phyloP scores from a whole-genome alignment of 345 rosid species.

The rapeseed (Brassica napus) region DNA sequence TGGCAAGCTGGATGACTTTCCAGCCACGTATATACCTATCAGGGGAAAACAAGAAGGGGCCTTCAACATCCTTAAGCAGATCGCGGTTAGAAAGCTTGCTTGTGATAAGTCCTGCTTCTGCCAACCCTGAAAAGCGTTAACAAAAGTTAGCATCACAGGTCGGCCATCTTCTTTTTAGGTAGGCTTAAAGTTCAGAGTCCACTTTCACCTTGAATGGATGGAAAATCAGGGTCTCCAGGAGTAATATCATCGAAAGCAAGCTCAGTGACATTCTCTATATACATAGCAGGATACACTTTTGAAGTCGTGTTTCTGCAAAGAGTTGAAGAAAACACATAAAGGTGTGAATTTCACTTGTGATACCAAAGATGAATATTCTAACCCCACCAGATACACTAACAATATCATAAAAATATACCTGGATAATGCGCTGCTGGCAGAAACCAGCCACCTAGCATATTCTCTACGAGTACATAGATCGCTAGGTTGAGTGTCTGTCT shows the following conservation, averaged over 20 bases:
- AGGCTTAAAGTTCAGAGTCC: background rate
- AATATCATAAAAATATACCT: slow-evolving; percentile 51
- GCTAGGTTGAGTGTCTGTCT: slow-evolving; percentile 66
- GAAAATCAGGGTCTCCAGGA: slow-evolving; percentile 87
- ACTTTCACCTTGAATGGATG: slow-evolving; percentile 83
- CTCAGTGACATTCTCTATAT: slow-evolving; percentile 80
- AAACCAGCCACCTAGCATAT: slow-evolving; percentile 91
- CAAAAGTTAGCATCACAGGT: slow-evolving; percentile 24
- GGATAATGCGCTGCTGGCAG: slow-evolving; percentile 77
- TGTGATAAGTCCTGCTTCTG: slow-evolving; percentile 95
- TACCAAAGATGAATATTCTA: slow-evolving; percentile 14
- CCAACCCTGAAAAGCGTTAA: slow-evolving; percentile 72
- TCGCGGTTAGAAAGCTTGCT: slow-evolving; percentile 88
- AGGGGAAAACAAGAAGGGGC: slow-evolving; percentile 68
- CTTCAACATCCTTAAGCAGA: slow-evolving; percentile 56
- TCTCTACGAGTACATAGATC: slow-evolving; percentile 89
- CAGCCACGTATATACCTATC: slow-evolving; percentile 57
- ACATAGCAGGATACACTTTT: slow-evolving; percentile 97
- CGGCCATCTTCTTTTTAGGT: background rate
- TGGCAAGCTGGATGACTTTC: background rate
- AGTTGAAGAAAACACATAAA: slow-evolving; percentile 19
- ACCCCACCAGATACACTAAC: slow-evolving; percentile 20
- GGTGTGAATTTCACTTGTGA: background rate
- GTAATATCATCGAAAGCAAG: slow-evolving; percentile 90
- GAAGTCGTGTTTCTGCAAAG: slow-evolving; percentile 66